A percentile compares a stretch with the other conserved stretches of the same genome.
These are phyloP conservation scores for Russula dissimulans DNA, from an alignment of 768 basidiomycete species.

Conservation along the genomic window DNA sequence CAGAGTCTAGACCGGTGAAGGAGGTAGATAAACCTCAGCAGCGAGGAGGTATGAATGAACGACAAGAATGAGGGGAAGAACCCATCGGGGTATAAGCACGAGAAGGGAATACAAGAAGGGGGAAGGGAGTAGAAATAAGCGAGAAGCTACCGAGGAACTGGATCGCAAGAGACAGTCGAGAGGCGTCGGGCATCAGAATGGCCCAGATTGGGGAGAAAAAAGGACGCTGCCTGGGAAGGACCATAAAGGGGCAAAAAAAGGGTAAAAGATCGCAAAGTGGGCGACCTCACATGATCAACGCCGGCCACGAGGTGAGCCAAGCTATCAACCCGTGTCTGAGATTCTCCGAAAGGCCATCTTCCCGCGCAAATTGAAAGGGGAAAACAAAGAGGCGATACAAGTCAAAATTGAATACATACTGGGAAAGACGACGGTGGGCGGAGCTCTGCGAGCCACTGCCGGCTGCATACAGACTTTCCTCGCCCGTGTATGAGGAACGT, in stretches of 20 bases:
- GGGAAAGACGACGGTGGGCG: constrained; percentile 12
- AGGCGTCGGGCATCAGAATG: neutral
- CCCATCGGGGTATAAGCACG: neutral
- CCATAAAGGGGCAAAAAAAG: neutral
- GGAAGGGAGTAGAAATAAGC: constrained; percentile 2
- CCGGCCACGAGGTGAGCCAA: constrained; percentile 8
- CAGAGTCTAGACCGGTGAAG: neutral
- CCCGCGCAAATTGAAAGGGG: neutral
- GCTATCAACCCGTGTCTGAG: neutral
- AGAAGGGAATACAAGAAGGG: neutral
- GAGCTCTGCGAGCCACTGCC: constrained; percentile 5
- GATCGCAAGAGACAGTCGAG: neutral
- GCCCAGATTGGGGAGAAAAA: constrained; percentile 1
- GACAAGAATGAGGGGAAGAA: neutral
- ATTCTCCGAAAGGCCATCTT: neutral
- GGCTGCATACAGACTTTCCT: constrained; percentile 1
- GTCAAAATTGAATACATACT: constrained; percentile 8
- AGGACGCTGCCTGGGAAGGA: neutral
- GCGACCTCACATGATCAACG: constrained; percentile 8
- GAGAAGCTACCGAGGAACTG: constrained; percentile 15
- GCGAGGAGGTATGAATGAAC: neutral
- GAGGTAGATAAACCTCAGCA: neutral
- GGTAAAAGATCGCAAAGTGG: neutral
- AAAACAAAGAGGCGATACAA: neutral
- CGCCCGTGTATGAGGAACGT: constrained; percentile 15